Percentiles rank a stretch among this genome's conserved stretches.
Evolutionary conservation across 73 alveolate species (phyloP).

Genomic region (Paramecium primaurelia): DNA sequence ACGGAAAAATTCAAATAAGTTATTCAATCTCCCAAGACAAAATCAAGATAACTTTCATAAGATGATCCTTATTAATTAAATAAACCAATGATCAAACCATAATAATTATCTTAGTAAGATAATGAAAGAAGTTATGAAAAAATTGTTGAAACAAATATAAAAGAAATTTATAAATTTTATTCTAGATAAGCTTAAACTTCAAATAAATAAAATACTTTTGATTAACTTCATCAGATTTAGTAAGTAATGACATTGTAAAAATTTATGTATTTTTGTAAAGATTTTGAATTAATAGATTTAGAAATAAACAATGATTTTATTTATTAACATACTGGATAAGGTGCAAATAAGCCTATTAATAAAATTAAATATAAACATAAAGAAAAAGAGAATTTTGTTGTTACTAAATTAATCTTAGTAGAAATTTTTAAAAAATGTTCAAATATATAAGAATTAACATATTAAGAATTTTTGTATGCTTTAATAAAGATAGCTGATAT

Average conservation of each 20-base stretch:
- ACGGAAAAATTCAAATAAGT: not conserved
- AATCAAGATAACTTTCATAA: not conserved
- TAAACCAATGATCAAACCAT: not conserved
- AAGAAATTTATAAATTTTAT: constrained; percentile 33
- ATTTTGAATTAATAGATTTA: constrained; percentile 28
- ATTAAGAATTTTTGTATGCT: not conserved
- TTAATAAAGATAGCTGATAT: not conserved
- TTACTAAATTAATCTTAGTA: not conserved
- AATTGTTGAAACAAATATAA: not conserved
- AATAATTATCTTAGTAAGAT: not conserved
- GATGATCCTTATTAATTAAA: not conserved
- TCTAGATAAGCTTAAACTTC: not conserved
- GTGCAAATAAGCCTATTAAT: not conserved
- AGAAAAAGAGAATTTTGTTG: not conserved
- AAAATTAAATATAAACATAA: not conserved
- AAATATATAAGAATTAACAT: not conserved
- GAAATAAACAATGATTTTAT: not conserved
- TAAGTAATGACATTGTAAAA: constrained; percentile 1
- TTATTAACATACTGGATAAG: not conserved
- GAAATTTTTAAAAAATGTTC: constrained; percentile 35
- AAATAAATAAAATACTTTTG: constrained; percentile 7
- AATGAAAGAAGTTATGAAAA: not conserved
- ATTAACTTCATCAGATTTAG: not conserved
- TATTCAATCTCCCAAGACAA: not conserved
- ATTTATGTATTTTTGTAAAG: constrained; percentile 40